A percentile compares a stretch with the other conserved stretches of the same genome.
Evolutionary conservation across 139 green algal species (phyloP).

Genomic region (Auxenochlorella protothecoides): DNA sequence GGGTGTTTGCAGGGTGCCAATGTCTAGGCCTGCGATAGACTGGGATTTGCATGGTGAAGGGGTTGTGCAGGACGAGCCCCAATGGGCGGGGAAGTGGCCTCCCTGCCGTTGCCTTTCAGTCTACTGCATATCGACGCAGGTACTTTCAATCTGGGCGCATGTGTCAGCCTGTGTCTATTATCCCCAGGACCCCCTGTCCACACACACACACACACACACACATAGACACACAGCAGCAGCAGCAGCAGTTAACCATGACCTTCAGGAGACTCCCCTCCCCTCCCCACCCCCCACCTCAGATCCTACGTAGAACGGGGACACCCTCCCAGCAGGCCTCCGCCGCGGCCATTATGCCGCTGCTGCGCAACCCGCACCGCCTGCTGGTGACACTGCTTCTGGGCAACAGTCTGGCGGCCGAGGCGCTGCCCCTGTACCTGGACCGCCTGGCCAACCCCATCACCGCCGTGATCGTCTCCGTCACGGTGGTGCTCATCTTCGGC

Average conservation of each 20-base stretch:
- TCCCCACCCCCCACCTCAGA: conserved; percentile 5
- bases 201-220: no score
- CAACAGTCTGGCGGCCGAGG: conserved; percentile 48
- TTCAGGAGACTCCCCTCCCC: background rate
- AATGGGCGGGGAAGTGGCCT: no score
- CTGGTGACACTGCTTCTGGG: conserved; percentile 52
- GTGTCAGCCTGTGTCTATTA: no score
- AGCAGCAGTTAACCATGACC: background rate
- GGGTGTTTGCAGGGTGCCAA: no score
- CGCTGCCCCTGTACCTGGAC: conserved; percentile 58
- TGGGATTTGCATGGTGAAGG: no score
- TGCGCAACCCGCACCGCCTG: conserved; percentile 37
- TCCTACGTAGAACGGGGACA: conserved; percentile 32
- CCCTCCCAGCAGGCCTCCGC: conserved; percentile 26
- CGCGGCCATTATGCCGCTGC: conserved; percentile 23
- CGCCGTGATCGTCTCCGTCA: conserved; percentile 42
- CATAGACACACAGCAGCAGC: no score
- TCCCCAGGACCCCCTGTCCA: no score
- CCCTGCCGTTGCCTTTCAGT: no score
- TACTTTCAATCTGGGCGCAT: no score
- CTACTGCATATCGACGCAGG: no score
- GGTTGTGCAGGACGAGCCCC: no score
- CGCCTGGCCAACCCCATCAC: conserved; percentile 45
- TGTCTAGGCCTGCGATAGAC: no score
- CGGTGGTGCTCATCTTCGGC: conserved; percentile 58